phyloP scores from a whole-genome alignment of 805 yeast species.

The Scheffersomyces amazonensis region DNA sequence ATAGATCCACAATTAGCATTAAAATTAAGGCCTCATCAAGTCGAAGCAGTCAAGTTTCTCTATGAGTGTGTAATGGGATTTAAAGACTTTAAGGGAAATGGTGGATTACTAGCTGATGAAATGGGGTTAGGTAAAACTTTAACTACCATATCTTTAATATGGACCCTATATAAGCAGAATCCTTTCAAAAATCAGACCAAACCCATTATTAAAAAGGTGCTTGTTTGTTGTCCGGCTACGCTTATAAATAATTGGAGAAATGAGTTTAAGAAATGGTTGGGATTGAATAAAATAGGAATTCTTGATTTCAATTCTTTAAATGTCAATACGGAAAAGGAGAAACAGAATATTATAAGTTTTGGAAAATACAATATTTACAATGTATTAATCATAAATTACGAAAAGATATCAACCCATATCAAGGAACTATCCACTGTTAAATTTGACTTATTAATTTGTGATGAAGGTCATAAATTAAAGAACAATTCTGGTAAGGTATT shows the following conservation, averaged over 20 bases:
- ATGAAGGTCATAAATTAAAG: slow-evolving; percentile 92
- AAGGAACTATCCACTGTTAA: slow-evolving; percentile 46
- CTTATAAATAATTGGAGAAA: slow-evolving; percentile 81
- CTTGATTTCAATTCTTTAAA: slow-evolving; percentile 45
- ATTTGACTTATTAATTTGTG: slow-evolving; percentile 79
- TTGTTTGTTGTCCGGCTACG: slow-evolving; percentile 91
- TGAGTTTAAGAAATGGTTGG: slow-evolving; percentile 90
- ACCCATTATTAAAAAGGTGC: slow-evolving; percentile 51
- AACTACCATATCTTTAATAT: slow-evolving; percentile 76
- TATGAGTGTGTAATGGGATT: slow-evolving; percentile 81
- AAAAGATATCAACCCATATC: slow-evolving; percentile 59
- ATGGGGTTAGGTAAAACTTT: slow-evolving; percentile 85
- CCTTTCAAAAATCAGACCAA: slow-evolving; percentile 34
- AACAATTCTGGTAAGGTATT: slow-evolving; percentile 69
- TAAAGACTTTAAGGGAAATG: slow-evolving; percentile 48
- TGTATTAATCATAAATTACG: slow-evolving; percentile 85
- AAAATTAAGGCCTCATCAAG: slow-evolving; percentile 77
- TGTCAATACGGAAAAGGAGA: slow-evolving; percentile 50
- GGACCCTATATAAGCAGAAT: slow-evolving; percentile 75
- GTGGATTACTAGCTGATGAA: slow-evolving; percentile 91
- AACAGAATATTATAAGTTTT: slow-evolving; percentile 55
- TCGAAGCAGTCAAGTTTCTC: slow-evolving; percentile 77
- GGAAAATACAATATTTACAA: slow-evolving; percentile 72
- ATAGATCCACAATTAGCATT: slow-evolving; percentile 52
- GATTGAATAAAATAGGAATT: slow-evolving; percentile 59